Evolutionary conservation across 2,329 filamentous ascomycete species (phyloP).

Genomic region (Hypoxylon sp.): DNA sequence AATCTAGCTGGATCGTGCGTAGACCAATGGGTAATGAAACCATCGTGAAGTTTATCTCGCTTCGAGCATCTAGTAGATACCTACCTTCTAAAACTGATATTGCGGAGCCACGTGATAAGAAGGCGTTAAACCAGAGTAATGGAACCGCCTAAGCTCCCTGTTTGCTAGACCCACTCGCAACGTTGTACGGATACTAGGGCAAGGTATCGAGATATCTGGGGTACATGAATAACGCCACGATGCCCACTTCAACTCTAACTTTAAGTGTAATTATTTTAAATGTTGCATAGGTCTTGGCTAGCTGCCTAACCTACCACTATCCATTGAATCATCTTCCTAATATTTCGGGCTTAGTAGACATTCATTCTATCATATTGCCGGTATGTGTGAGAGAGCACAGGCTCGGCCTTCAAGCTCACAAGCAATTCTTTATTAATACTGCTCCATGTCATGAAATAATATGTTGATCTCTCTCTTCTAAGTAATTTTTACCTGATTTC

Average conservation of each 20-base stretch:
- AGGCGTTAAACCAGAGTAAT: not conserved
- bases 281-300: slow-evolving; percentile 2
- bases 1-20: not conserved
- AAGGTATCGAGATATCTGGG: not conserved
- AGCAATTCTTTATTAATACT: not conserved
- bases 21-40: not conserved
- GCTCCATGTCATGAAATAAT: not conserved
- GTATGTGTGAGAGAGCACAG: not conserved
- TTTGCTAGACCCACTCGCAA: slow-evolving; percentile 16
- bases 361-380: not conserved
- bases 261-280: slow-evolving; percentile 6
- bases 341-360: not conserved
- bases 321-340: not conserved
- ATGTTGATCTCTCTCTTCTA: not conserved
- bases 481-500: not conserved
- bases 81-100: not conserved
- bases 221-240: slow-evolving; percentile 13
- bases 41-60: not conserved
- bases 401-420: not conserved
- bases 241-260: not conserved
- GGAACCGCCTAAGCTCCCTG: not conserved
- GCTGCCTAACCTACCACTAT: not conserved
- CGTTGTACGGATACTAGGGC: slow-evolving; percentile 17
- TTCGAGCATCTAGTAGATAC: not conserved
- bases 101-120: slow-evolving; percentile 2